These are phyloP conservation scores for Candida multigemmis DNA, from an alignment of 805 yeast species.

Conservation along the genomic window DNA sequence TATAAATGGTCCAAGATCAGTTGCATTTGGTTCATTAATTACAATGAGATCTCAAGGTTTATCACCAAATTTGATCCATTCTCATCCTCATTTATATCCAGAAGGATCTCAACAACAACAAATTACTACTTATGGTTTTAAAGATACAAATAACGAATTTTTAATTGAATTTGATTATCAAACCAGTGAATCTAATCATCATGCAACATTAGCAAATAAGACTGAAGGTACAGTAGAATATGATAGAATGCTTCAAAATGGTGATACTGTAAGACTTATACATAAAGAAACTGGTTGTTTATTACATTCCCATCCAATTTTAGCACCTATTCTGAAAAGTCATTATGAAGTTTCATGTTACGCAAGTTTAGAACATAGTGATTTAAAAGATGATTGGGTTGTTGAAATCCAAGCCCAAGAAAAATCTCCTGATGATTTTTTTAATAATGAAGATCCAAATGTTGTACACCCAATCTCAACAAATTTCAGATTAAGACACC, in stretches of 20 bases:
- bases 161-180: slow-evolving; percentile 52
- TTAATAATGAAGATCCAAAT: slow-evolving; percentile 35
- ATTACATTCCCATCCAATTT: slow-evolving; percentile 73
- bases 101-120: slow-evolving; percentile 93
- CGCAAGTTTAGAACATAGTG: slow-evolving; percentile 66
- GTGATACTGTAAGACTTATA: slow-evolving; percentile 59
- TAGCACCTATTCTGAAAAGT: slow-evolving; percentile 61
- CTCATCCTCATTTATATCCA: slow-evolving; percentile 81
- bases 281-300: slow-evolving; percentile 68
- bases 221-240: slow-evolving; percentile 9
- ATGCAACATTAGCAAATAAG: slow-evolving; percentile 20
- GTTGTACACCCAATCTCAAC: slow-evolving; percentile 71
- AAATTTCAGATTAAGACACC: slow-evolving; percentile 58
- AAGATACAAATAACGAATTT: slow-evolving; percentile 85
- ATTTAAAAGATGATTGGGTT: slow-evolving; percentile 82
- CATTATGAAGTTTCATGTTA: slow-evolving; percentile 84
- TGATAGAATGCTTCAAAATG: slow-evolving; percentile 40
- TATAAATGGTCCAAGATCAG: slow-evolving; percentile 55
- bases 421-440: slow-evolving; percentile 28
- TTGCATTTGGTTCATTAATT: slow-evolving; percentile 52
- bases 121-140: slow-evolving; percentile 84
- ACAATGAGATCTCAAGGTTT: slow-evolving; percentile 66
- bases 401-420: slow-evolving; percentile 70
- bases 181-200: slow-evolving; percentile 16
- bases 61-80: slow-evolving; percentile 72